phyloP scores from a whole-genome alignment of 2,329 filamentous ascomycete species.

The Claviceps sp. region DNA sequence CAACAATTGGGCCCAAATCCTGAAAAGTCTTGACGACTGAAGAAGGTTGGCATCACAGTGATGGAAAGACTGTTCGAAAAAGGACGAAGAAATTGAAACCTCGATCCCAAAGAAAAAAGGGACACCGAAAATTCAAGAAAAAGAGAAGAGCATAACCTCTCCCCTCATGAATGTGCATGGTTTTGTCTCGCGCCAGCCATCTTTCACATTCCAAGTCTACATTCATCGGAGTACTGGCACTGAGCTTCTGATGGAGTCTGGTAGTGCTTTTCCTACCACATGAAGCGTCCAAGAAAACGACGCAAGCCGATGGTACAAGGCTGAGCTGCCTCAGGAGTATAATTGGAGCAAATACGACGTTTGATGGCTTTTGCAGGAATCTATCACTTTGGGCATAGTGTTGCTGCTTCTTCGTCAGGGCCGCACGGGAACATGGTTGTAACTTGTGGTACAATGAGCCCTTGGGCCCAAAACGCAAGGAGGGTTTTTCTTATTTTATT shows the following conservation, averaged over 20 bases:
- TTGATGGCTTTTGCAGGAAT: constrained; percentile 19
- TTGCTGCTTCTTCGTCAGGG: not conserved
- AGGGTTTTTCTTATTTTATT: not conserved
- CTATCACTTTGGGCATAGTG: constrained; percentile 17
- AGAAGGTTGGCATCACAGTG: not conserved
- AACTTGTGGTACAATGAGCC: not conserved
- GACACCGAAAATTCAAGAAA: not conserved
- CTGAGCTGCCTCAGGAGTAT: not conserved
- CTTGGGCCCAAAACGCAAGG: not conserved
- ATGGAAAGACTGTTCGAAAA: not conserved
- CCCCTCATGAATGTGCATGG: constrained; percentile 22
- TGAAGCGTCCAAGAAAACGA: not conserved
- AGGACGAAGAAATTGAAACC: not conserved
- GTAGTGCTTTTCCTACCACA: not conserved
- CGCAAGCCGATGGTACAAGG: not conserved
- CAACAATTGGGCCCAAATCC: not conserved
- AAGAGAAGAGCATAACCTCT: not conserved
- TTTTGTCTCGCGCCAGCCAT: constrained; percentile 22
- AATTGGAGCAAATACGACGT: not conserved
- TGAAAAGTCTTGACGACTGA: not conserved
- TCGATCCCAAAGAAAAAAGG: not conserved
- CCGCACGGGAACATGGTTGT: not conserved
- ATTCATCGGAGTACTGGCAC: no score
- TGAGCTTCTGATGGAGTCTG: not conserved
- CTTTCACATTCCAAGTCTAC: not conserved